Evolutionary conservation across 1,139 yeast species (phyloP).

Genomic region (Pichia sp.): DNA sequence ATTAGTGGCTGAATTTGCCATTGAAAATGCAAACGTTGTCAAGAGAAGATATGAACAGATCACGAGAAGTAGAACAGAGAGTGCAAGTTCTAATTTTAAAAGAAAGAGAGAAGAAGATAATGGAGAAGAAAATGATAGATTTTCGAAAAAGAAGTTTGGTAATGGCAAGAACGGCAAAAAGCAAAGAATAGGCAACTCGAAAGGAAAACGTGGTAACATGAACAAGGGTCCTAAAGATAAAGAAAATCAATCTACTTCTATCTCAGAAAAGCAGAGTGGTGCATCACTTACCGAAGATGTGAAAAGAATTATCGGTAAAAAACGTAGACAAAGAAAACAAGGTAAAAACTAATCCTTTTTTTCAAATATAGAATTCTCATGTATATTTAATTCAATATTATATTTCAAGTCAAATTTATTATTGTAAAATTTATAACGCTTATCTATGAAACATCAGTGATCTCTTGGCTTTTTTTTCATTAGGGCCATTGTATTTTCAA

Average conservation of each 20-base stretch:
- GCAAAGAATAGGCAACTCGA: constrained; percentile 13
- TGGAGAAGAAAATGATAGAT: constrained; percentile 18
- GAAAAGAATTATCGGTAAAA: constrained; percentile 61
- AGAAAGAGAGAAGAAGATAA: constrained; percentile 22
- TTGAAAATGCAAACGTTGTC: constrained; percentile 90
- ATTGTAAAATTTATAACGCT: constrained; percentile 33
- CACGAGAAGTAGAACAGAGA: constrained; percentile 28
- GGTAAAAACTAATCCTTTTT: constrained; percentile 15
- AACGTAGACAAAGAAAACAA: constrained; percentile 62
- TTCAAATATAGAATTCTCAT: background rate
- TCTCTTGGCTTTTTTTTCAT: constrained; percentile 51
- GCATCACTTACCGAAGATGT: constrained; percentile 39
- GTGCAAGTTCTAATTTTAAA: constrained; percentile 37
- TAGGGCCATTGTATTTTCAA: constrained; percentile 66
- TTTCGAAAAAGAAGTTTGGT: constrained; percentile 22
- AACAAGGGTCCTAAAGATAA: constrained; percentile 37
- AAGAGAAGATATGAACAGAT: constrained; percentile 81
- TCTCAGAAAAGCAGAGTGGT: constrained; percentile 14
- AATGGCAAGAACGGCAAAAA: constrained; percentile 5
- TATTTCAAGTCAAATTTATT: background rate
- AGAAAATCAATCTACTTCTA: constrained; percentile 33
- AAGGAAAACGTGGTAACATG: constrained; percentile 44
- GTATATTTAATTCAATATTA: background rate
- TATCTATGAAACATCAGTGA: constrained; percentile 32
- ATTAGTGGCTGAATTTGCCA: constrained; percentile 90